Conservation (phyloP, 2,329 filamentous ascomycete genomes). For the Pseudocercospora pini-densiflorae region DNA sequence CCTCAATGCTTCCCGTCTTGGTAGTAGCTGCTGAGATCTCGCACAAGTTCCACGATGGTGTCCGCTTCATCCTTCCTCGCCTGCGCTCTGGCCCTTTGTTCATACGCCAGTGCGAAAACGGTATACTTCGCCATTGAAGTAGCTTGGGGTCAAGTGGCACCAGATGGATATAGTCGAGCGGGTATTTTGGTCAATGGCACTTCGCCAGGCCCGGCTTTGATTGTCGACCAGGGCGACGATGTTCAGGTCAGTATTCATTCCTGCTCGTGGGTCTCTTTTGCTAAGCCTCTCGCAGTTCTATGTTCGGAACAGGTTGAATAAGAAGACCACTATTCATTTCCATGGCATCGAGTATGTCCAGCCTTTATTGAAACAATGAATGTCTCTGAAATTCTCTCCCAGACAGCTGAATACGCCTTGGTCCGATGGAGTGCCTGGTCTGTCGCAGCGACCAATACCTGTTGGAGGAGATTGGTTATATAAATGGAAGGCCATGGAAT, state of each 20-base stretch:
- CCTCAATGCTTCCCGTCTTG: not conserved
- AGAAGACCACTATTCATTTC: constrained; percentile 27
- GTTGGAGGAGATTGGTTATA: constrained; percentile 23
- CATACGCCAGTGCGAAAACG: constrained; percentile 12
- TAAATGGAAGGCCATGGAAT: constrained; percentile 21
- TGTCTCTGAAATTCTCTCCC: not conserved
- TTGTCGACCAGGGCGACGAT: constrained; percentile 24
- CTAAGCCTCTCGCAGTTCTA: constrained; percentile 19
- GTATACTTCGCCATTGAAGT: constrained; percentile 18
- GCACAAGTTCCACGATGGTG: constrained; percentile 9
- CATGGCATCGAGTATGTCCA: constrained; percentile 26
- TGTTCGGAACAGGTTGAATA: constrained; percentile 19
- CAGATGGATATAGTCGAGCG: constrained; percentile 19
- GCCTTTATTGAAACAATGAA: not conserved
- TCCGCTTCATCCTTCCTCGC: constrained; percentile 2
- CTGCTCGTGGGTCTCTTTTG: not conserved
- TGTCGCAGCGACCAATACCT: constrained; percentile 28
- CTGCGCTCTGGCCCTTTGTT: constrained; percentile 11
- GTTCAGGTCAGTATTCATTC: constrained; percentile 17
- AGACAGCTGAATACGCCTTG: constrained; percentile 27
- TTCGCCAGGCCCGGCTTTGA: constrained; percentile 23
- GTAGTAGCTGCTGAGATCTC: not conserved
- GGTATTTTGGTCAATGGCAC: constrained; percentile 26
- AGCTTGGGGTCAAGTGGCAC: constrained; percentile 20
- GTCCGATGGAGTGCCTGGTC: constrained; percentile 30